Base-by-base conservation (phyloP, 202 grass and related monocot species). In the Sporobolus alterniflorus region DNA sequence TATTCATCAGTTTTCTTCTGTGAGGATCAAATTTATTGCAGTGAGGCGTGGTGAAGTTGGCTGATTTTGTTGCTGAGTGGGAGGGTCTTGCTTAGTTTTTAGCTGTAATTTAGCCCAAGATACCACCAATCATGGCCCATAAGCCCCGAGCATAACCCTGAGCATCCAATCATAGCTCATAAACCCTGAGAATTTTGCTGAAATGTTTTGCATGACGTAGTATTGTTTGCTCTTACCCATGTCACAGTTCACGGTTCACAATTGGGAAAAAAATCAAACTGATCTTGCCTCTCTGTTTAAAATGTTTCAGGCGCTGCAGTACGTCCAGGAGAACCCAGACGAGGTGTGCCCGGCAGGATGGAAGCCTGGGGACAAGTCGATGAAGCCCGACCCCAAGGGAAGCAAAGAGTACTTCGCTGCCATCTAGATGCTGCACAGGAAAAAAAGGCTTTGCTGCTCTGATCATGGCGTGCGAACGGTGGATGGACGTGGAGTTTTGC, bases 361-460 rank as follows among this genome's bases (percentile, higher is more conserved):
- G 93, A 98, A 98, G 48, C 89, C 87, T 43, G 91, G 90, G 74
- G 93, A 92, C 7, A 98, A 81, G 86, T 92, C 91, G 0, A 97
- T 97, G 94, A 97, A 97, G 88, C 91, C 94, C 3, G 94, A 97
- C 71, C 94, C 94, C 9, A 97, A 97, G 82, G 87, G 89, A 48
- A 97, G 91, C 85, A 97, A 97, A 75, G 94, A 97, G 48, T 97
- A 99, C 75, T 99, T 96, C 14, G 67, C 93, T 24, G 88, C 97
- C 56, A 89, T 99, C 70, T 98, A 89, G 86, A 64, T 7, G 55
- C 25, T 1, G 26, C 6, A 43, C 6, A 14, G 34, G 30, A 8
- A 24, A 39, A 39, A 39, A 39, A 39, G 43, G 77, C 79, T 88
- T 83, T 46, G 48, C 82, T 16, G 72, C 91, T 64, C 91, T 49